A percentile compares a stretch with the other conserved stretches of the same genome.
Conservation (phyloP, 106 monocot genomes). For the Allium fistulosum region DNA sequence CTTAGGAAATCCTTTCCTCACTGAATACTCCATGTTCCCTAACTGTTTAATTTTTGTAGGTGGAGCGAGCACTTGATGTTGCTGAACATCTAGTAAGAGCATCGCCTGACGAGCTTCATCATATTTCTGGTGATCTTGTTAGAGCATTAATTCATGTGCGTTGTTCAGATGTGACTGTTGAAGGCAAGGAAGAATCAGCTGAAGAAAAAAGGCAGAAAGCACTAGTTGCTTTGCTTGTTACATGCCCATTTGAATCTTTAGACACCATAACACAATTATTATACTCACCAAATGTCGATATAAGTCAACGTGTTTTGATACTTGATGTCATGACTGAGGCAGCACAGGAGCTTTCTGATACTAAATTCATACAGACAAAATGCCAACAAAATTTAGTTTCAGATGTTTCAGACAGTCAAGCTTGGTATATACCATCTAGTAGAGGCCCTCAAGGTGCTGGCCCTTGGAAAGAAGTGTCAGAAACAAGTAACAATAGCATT, state of each 20-base stretch:
- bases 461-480: conserved; percentile 80
- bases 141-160: conserved; percentile 67
- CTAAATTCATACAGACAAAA: conserved; percentile 30
- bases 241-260: conserved; percentile 88
- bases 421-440: conserved; percentile 77
- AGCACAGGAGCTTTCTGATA: conserved; percentile 74
- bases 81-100: conserved; percentile 87
- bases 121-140: conserved; percentile 76
- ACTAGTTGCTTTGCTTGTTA: conserved; percentile 66
- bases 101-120: conserved; percentile 82
- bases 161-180: conserved; percentile 71
- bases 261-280: conserved; percentile 61
- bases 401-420: conserved; percentile 35
- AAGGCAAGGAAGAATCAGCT: conserved; percentile 87
- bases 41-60: conserved; percentile 25
- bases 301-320: conserved; percentile 76
- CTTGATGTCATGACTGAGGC: conserved; percentile 97
- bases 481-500: conserved; percentile 27
- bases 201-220: conserved; percentile 87
- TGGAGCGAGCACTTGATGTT: conserved; percentile 72
- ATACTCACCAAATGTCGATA: conserved; percentile 89
- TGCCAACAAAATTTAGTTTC: conserved; percentile 47
- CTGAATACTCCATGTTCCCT: background rate
- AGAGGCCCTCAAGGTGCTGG: conserved; percentile 72
- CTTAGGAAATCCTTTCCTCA: background rate